A percentile compares a stretch with the other conserved stretches of the same genome.
These are phyloP conservation scores for baker's yeast (Saccharomyces cerevisiae) DNA, from an alignment of 805 yeast species.

Conservation along the genomic window DNA sequence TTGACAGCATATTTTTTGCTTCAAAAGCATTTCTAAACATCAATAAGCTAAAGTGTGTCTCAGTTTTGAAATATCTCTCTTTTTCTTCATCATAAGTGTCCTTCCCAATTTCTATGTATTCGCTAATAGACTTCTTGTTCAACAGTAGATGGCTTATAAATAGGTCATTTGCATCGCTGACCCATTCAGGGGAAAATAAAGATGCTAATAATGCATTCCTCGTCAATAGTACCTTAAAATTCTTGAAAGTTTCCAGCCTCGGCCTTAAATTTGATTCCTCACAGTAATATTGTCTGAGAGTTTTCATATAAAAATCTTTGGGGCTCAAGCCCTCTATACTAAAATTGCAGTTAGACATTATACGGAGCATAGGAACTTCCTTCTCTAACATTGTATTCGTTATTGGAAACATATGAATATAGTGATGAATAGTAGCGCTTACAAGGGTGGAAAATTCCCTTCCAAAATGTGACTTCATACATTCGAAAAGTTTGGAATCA, in stretches of 20 bases:
- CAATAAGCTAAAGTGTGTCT: not conserved
- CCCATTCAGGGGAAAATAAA: not conserved
- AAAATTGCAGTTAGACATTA: not conserved
- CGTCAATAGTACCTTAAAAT: not conserved
- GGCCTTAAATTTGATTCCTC: not conserved
- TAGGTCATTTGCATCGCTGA: not conserved
- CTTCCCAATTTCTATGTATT: not conserved
- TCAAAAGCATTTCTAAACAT: not conserved
- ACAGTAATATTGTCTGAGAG: not conserved
- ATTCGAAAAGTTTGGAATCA: slow-evolving; percentile 3
- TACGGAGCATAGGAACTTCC: slow-evolving; percentile 4
- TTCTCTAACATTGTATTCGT: not conserved
- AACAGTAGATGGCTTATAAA: not conserved
- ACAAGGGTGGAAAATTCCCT: slow-evolving; percentile 2
- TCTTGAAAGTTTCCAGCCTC: not conserved
- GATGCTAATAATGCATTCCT: not conserved
- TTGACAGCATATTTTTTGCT: not conserved
- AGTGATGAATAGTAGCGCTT: slow-evolving; percentile 2
- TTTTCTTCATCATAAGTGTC: not conserved
- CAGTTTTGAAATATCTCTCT: not conserved
- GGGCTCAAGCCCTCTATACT: not conserved
- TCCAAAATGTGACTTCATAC: slow-evolving; percentile 1
- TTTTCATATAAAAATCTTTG: not conserved
- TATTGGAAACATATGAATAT: not conserved
- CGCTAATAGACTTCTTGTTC: not conserved